These are phyloP conservation scores for Hypholoma sublateritium DNA, from an alignment of 768 basidiomycete genomes.

Conservation along the genomic window DNA sequence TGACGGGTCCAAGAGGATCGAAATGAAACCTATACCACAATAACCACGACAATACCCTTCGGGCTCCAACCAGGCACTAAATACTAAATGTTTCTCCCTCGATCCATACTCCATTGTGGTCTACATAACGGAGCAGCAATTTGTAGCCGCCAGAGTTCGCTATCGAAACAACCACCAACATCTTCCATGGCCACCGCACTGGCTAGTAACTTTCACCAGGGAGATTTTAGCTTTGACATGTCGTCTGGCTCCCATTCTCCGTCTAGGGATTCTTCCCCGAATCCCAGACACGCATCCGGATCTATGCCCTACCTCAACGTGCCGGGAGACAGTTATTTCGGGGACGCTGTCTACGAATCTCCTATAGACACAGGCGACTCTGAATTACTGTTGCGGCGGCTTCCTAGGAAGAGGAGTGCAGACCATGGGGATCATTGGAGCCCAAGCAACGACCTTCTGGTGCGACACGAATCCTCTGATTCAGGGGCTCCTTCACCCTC, in stretches of 20 bases:
- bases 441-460: constrained; percentile 18
- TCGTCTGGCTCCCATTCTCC: neutral
- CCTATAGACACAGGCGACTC: constrained; percentile 16
- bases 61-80: neutral
- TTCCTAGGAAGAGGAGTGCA: constrained; percentile 28
- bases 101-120: constrained; percentile 10
- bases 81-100: constrained; percentile 17
- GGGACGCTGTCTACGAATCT: constrained; percentile 21
- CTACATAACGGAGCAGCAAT: neutral
- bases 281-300: neutral
- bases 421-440: constrained; percentile 21
- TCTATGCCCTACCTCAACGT: neutral
- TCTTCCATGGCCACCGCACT: neutral
- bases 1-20: constrained; percentile 4
- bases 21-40: constrained; percentile 8
- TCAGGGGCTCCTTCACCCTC: constrained; percentile 19
- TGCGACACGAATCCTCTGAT: constrained; percentile 18
- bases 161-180: neutral
- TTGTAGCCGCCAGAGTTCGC: neutral
- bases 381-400: constrained; percentile 29
- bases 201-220: neutral
- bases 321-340: constrained; percentile 13
- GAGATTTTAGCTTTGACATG: neutral
- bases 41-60: neutral
- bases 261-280: neutral